Evolutionary conservation across 768 basidiomycete genomes (phyloP).

Genomic region (Leccinum olivaceopallidum): DNA sequence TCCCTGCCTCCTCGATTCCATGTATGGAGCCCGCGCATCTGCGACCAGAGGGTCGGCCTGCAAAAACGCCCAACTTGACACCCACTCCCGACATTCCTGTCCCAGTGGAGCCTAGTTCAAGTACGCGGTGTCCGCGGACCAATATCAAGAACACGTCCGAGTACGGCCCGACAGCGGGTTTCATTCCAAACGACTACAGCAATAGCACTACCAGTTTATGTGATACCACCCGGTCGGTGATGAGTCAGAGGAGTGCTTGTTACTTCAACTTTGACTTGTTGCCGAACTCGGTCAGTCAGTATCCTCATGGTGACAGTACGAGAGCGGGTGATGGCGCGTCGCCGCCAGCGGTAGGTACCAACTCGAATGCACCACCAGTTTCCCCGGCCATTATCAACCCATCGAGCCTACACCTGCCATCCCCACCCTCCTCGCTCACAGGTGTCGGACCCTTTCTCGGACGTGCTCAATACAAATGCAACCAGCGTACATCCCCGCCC

Average conservation of each 20-base stretch:
- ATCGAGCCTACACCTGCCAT: background rate
- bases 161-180: conserved; percentile 32
- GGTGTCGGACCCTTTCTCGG: conserved; percentile 16
- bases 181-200: conserved; percentile 24
- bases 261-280: conserved; percentile 33
- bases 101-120: conserved; percentile 2
- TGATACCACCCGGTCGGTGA: conserved; percentile 12
- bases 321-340: background rate
- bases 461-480: conserved; percentile 34
- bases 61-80: background rate
- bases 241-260: conserved; percentile 17
- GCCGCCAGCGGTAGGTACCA: too few relatives aligned
- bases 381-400: background rate
- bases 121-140: conserved; percentile 3
- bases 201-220: conserved; percentile 10
- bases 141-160: background rate
- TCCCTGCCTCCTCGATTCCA: conserved; percentile 18
- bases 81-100: background rate
- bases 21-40: conserved; percentile 20
- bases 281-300: conserved; percentile 6
- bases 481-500: conserved; percentile 13
- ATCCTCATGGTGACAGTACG: background rate
- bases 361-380: background rate
- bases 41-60: conserved; percentile 9
- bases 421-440: conserved; percentile 1